Evolutionary conservation across 2,329 filamentous ascomycete species (phyloP).

Genomic region (Trichophaea hybrida): DNA sequence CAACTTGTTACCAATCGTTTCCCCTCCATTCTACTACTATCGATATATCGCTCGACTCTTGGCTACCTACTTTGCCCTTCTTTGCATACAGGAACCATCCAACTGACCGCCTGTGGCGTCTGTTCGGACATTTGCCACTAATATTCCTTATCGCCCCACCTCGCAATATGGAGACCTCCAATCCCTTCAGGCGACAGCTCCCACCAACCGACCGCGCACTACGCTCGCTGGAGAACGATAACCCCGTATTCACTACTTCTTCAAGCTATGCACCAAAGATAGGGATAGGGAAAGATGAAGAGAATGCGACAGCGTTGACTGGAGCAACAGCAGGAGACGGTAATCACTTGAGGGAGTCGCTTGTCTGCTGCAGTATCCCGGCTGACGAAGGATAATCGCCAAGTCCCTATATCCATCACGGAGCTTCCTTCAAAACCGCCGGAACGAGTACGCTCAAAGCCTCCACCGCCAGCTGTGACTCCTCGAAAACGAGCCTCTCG

Average conservation of each 20-base stretch:
- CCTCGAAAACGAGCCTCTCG: conserved; percentile 2
- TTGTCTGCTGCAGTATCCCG: not conserved
- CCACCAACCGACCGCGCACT: not conserved
- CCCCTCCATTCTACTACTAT: not conserved
- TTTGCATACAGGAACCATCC: not conserved
- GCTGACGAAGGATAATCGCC: conserved; percentile 1
- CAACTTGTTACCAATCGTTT: not conserved
- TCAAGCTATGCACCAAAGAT: not conserved
- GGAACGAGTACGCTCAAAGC: not conserved
- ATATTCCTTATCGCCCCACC: not conserved
- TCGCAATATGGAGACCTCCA: conserved; percentile 1
- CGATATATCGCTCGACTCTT: not conserved
- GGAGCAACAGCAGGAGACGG: conserved; percentile 2
- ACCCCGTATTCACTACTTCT: not conserved
- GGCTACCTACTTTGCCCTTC: too few species aligned
- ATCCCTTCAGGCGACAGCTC: not conserved
- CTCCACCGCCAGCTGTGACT: not conserved
- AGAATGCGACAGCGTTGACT: not conserved
- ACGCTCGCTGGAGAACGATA: not conserved
- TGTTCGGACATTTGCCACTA: not conserved
- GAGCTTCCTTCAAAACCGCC: not conserved
- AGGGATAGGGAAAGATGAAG: not conserved
- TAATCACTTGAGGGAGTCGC: conserved; percentile 3
- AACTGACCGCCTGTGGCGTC: not conserved
- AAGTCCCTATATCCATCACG: not conserved